These are phyloP conservation scores for Ophiostoma himal-ulmi DNA, from an alignment of 2,329 filamentous ascomycete genomes.

Conservation along the genomic window DNA sequence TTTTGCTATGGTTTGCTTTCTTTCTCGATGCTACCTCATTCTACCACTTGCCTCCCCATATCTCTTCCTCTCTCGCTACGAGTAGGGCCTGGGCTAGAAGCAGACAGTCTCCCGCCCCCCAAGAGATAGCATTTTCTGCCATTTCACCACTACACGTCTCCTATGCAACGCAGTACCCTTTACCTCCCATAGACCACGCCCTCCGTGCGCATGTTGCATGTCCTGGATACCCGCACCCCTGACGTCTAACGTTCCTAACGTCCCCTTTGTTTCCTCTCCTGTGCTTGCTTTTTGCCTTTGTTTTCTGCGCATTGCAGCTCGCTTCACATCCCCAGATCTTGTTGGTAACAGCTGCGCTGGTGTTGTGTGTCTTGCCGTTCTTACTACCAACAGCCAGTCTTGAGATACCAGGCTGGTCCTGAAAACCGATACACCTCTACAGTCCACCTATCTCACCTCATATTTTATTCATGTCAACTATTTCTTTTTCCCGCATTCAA, in stretches of 20 bases:
- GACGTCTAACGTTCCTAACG: conserved; percentile 18
- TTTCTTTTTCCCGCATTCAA: neutral
- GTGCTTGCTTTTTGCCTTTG: conserved; percentile 14
- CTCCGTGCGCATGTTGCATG: conserved; percentile 22
- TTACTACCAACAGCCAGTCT: neutral
- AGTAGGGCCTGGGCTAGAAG: neutral
- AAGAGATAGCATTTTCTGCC: neutral
- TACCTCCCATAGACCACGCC: conserved; percentile 4
- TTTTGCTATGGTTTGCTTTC: conserved; percentile 9
- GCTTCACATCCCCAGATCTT: neutral
- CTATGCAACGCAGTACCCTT: conserved; percentile 3
- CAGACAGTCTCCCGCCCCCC: neutral
- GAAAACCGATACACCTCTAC: neutral
- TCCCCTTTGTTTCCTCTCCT: conserved; percentile 15
- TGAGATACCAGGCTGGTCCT: conserved; percentile 1
- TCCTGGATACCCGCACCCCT: conserved; percentile 18
- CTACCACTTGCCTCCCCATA: neutral
- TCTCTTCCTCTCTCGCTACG: neutral
- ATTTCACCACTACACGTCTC: neutral
- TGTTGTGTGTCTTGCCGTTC: neutral
- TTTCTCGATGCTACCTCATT: conserved; percentile 21
- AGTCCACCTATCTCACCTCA: neutral
- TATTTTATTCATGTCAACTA: neutral
- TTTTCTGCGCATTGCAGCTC: neutral
- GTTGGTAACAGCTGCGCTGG: neutral